phyloP scores from a whole-genome alignment of 2,329 filamentous ascomycete genomes.

The Aspergillus thermomutatus region DNA sequence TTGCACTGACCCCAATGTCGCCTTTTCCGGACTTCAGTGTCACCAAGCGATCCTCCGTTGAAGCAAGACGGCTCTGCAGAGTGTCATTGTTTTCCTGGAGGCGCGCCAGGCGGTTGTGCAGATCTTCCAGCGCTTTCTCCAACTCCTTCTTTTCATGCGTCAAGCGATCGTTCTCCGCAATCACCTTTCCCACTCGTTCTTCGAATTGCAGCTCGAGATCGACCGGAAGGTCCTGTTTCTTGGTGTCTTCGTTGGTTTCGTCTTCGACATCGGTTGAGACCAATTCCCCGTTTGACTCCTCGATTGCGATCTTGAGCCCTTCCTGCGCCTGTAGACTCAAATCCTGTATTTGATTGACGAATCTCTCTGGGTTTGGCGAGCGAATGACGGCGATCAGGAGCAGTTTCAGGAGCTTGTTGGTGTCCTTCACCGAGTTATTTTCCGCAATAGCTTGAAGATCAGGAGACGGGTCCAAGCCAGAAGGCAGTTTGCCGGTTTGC shows the following conservation, averaged over 20 bases:
- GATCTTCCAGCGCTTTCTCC: conserved; percentile 46
- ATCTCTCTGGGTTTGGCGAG: conserved; percentile 55
- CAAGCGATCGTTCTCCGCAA: conserved; percentile 58
- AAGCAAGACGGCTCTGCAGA: conserved; percentile 43
- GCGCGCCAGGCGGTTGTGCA: conserved; percentile 60
- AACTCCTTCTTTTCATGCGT: conserved; percentile 50
- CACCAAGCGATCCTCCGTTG: conserved; percentile 50
- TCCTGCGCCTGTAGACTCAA: conserved; percentile 44
- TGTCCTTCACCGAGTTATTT: conserved; percentile 41
- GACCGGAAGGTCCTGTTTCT: conserved; percentile 35
- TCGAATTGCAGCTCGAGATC: conserved; percentile 48
- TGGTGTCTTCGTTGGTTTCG: conserved; percentile 33
- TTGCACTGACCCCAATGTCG: conserved; percentile 46
- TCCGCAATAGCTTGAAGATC: conserved; percentile 47
- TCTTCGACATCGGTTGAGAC: conserved; percentile 35
- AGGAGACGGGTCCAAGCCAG: conserved; percentile 41
- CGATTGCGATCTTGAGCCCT: conserved; percentile 46
- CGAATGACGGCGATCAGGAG: conserved; percentile 62
- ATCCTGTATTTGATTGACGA: conserved; percentile 49
- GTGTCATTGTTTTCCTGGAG: conserved; percentile 50
- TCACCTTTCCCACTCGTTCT: conserved; percentile 46
- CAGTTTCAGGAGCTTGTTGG: conserved; percentile 58
- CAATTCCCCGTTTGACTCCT: conserved; percentile 42
- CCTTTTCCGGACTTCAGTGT: conserved; percentile 49
- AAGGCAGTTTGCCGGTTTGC: conserved; percentile 44